A percentile compares a stretch with the other conserved stretches of the same genome.
Evolutionary conservation across 768 basidiomycete genomes (phyloP).

Genomic region (Galerina sulciceps): DNA sequence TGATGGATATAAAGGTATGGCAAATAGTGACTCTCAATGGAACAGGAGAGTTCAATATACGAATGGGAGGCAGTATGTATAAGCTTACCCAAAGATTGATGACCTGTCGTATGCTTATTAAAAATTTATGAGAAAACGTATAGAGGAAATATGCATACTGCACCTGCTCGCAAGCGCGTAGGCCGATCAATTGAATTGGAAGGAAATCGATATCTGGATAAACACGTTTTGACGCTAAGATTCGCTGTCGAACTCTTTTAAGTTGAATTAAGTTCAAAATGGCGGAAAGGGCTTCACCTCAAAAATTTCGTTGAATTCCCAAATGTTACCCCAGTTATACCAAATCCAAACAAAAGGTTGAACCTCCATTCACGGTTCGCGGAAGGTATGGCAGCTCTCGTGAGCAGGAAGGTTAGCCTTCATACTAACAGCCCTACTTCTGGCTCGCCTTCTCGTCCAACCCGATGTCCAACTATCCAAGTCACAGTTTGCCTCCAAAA

Average conservation of each 20-base stretch:
- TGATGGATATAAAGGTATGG: too few species aligned
- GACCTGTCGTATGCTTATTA: constrained; percentile 43
- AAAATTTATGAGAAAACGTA: background rate
- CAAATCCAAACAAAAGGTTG: constrained; percentile 48
- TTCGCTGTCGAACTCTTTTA: constrained; percentile 30
- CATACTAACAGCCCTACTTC: constrained; percentile 49
- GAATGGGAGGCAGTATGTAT: too few species aligned
- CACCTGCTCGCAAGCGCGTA: constrained; percentile 64
- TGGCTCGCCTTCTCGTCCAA: constrained; percentile 23
- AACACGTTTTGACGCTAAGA: constrained; percentile 36
- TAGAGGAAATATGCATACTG: constrained; percentile 42
- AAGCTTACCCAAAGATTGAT: too few species aligned
- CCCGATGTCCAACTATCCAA: background rate
- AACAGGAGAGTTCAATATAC: too few species aligned
- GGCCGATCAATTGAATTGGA: constrained; percentile 65
- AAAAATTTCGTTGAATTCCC: constrained; percentile 60
- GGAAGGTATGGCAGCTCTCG: constrained; percentile 60
- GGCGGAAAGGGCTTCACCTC: constrained; percentile 43
- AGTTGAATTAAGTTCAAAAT: background rate
- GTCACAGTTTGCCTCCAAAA: constrained; percentile 19
- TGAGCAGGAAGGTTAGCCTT: constrained; percentile 69
- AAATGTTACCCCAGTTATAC: constrained; percentile 72
- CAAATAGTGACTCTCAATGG: too few species aligned
- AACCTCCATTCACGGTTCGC: constrained; percentile 50
- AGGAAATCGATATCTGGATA: constrained; percentile 64